Evolutionary conservation across 805 yeast genomes (phyloP).

Genomic region (Candida caryicola): DNA sequence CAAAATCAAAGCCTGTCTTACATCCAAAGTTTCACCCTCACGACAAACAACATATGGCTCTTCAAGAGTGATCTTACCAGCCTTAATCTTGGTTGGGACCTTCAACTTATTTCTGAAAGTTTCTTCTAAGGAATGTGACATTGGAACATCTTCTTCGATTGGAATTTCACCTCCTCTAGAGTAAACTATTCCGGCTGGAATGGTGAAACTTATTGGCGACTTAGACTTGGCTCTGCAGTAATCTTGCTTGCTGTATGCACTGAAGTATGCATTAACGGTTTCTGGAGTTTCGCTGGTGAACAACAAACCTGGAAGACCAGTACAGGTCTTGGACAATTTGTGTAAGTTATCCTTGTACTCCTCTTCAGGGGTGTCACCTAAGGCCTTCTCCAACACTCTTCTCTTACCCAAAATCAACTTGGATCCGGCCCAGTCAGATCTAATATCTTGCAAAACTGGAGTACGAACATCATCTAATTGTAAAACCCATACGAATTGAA

Average conservation of each 20-base stretch:
- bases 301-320: conserved; percentile 83
- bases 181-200: conserved; percentile 89
- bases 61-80: conserved; percentile 79
- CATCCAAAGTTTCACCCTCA: conserved; percentile 78
- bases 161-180: conserved; percentile 95
- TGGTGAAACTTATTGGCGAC: conserved; percentile 77
- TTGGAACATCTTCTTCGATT: conserved; percentile 89
- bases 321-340: conserved; percentile 57
- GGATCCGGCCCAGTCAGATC: conserved; percentile 91
- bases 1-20: conserved; percentile 84
- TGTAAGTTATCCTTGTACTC: conserved; percentile 86
- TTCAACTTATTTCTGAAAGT: conserved; percentile 85
- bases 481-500: conserved; percentile 79
- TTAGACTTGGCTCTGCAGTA: conserved; percentile 85
- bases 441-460: conserved; percentile 88
- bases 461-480: conserved; percentile 91
- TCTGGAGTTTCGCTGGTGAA: conserved; percentile 87
- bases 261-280: conserved; percentile 87
- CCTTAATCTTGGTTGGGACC: conserved; percentile 85
- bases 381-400: conserved; percentile 87
- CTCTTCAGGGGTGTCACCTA: conserved; percentile 83
- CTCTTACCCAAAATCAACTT: conserved; percentile 88
- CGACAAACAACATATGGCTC: conserved; percentile 78
- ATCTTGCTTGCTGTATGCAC: conserved; percentile 72
- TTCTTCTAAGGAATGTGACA: conserved; percentile 94